Evolutionary conservation across 176 grass and related monocot species (phyloP).

Genomic region (Triticum timopheevii): DNA sequence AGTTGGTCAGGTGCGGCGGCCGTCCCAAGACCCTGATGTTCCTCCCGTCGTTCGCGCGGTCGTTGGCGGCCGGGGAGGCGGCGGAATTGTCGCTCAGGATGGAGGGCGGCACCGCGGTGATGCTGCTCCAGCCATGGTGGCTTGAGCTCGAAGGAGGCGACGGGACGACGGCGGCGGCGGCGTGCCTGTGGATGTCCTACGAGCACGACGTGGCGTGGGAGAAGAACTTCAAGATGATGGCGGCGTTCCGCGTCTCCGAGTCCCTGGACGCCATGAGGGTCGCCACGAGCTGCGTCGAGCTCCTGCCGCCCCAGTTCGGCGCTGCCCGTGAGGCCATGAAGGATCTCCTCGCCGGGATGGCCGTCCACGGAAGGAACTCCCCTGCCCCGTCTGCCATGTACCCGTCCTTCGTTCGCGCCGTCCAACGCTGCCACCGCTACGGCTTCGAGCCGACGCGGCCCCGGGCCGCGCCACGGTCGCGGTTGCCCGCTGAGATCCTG

Average conservation of each 20-base stretch:
- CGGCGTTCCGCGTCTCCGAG: neutral
- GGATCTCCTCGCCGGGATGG: conserved; percentile 3
- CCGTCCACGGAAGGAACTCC: neutral
- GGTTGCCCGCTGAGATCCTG: neutral
- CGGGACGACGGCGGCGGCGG: neutral
- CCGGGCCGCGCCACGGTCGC: neutral
- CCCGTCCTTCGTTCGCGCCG: neutral
- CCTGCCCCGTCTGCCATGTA: neutral
- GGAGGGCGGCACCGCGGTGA: neutral
- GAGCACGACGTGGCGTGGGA: conserved; percentile 7
- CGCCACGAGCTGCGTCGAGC: neutral
- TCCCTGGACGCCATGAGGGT: neutral
- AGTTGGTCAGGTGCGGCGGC: neutral
- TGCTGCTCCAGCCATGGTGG: conserved; percentile 17
- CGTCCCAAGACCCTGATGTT: neutral
- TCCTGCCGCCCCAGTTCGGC: conserved; percentile 19
- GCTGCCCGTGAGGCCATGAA: neutral
- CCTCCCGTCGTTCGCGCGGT: neutral
- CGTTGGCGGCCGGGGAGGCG: neutral
- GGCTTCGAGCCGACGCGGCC: neutral
- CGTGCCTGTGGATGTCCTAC: conserved; percentile 8
- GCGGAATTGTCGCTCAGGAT: neutral
- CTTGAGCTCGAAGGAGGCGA: neutral
- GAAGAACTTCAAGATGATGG: conserved; percentile 6
- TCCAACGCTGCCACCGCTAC: neutral